Evolutionary conservation across 2,329 filamentous ascomycete species (phyloP).

Genomic region (Fusarium paranaense): DNA sequence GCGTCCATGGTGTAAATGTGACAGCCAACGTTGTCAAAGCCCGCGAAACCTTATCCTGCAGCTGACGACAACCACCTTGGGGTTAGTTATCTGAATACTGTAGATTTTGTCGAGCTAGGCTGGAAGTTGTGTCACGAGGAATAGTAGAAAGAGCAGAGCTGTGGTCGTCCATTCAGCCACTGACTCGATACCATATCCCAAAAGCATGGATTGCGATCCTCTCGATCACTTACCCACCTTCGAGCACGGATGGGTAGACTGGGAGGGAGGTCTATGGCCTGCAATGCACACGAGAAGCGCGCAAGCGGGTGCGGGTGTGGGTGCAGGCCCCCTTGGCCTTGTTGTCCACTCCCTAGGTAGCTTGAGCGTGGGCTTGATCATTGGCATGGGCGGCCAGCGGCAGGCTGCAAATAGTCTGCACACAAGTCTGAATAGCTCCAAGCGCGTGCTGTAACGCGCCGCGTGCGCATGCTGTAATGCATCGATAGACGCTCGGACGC

Average conservation of each 20-base stretch:
- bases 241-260: not conserved
- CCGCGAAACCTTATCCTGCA: slow-evolving; percentile 11
- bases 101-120: not conserved
- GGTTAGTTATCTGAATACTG: not conserved
- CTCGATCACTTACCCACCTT: slow-evolving; percentile 9
- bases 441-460: slow-evolving; percentile 6
- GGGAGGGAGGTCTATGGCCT: slow-evolving; percentile 30
- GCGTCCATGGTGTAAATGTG: slow-evolving; percentile 10
- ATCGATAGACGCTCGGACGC: slow-evolving; percentile 21
- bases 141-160: not conserved
- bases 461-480: slow-evolving; percentile 6
- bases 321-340: not conserved
- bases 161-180: not conserved
- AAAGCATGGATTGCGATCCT: slow-evolving; percentile 15
- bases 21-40: slow-evolving; percentile 6
- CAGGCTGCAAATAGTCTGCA: slow-evolving; percentile 8
- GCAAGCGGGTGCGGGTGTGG: not conserved
- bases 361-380: not conserved
- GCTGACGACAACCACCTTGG: not conserved
- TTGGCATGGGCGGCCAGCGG: not conserved
- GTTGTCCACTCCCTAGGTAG: not conserved
- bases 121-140: not conserved
- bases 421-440: slow-evolving; percentile 4
- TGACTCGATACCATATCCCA: slow-evolving; percentile 7
- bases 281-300: slow-evolving; percentile 21